Evolutionary conservation across 352 stramenopile species (phyloP).

Genomic region (Phytophthora pini): DNA sequence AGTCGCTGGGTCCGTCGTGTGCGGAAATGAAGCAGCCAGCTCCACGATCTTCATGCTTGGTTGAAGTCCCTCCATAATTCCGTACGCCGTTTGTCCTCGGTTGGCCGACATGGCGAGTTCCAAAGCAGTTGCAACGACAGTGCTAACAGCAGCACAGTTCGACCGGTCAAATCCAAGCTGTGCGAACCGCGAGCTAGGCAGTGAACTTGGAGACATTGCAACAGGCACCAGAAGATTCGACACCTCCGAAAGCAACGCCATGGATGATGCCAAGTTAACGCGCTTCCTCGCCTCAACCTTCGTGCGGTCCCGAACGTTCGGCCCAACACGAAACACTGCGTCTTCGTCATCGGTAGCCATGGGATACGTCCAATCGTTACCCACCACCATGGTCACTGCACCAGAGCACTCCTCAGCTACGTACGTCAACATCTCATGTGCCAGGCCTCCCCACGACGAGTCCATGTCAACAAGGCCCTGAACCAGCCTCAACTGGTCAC

Average conservation of each 20-base stretch:
- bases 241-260: constrained; percentile 67
- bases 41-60: constrained; percentile 68
- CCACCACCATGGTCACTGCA: constrained; percentile 56
- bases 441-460: constrained; percentile 79
- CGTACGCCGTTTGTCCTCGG: constrained; percentile 39
- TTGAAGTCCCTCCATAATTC: constrained; percentile 52
- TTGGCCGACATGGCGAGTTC: constrained; percentile 58
- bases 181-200: constrained; percentile 35
- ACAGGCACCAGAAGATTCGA: constrained; percentile 65
- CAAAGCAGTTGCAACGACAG: constrained; percentile 58
- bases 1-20: constrained; percentile 33
- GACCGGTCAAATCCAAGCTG: constrained; percentile 38
- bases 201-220: constrained; percentile 45
- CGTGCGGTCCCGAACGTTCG: constrained; percentile 51
- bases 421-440: constrained; percentile 76
- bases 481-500: constrained; percentile 69
- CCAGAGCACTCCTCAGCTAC: constrained; percentile 74
- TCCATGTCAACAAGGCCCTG: constrained; percentile 83
- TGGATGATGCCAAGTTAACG: constrained; percentile 70
- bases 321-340: constrained; percentile 47
- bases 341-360: constrained; percentile 52
- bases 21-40: constrained; percentile 54
- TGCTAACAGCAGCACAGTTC: constrained; percentile 35
- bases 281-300: constrained; percentile 66
- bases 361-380: constrained; percentile 81